phyloP scores from a whole-genome alignment of 768 basidiomycete genomes.

The Jaapia argillacea region DNA sequence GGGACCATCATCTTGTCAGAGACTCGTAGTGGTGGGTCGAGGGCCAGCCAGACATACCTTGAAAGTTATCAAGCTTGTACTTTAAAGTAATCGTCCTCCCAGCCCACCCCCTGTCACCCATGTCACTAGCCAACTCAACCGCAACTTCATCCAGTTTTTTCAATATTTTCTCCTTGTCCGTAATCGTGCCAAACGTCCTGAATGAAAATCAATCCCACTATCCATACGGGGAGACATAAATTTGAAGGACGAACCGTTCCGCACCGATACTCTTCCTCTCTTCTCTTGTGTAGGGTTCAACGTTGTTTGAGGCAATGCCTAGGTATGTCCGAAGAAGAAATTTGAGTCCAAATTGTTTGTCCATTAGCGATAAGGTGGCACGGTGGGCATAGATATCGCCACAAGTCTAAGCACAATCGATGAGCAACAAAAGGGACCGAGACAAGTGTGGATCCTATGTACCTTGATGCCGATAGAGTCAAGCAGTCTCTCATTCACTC shows the following conservation, averaged over 20 bases:
- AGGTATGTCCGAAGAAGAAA: slow-evolving; percentile 75
- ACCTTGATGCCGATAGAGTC: slow-evolving; percentile 86
- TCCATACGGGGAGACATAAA: not conserved
- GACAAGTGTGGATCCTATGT: slow-evolving; percentile 12
- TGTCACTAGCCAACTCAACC: slow-evolving; percentile 71
- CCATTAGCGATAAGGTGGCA: slow-evolving; percentile 67
- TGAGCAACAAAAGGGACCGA: not conserved
- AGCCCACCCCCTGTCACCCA: slow-evolving; percentile 70
- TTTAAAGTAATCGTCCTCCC: slow-evolving; percentile 88
- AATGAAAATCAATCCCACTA: slow-evolving; percentile 2
- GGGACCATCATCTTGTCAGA: not conserved
- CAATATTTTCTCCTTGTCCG: slow-evolving; percentile 56
- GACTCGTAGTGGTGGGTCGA: not conserved
- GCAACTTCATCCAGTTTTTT: slow-evolving; percentile 76
- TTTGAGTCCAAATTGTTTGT: slow-evolving; percentile 74
- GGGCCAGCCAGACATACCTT: slow-evolving; percentile 35
- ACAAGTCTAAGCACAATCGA: slow-evolving; percentile 47
- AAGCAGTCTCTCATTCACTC: slow-evolving; percentile 81
- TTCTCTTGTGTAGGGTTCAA: slow-evolving; percentile 65
- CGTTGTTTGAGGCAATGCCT: slow-evolving; percentile 79
- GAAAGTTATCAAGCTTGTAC: slow-evolving; percentile 85
- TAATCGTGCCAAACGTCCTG: slow-evolving; percentile 71
- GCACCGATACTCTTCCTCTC: slow-evolving; percentile 89
- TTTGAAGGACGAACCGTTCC: slow-evolving; percentile 48
- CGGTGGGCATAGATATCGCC: slow-evolving; percentile 81